Percentiles rank a stretch among this genome's conserved stretches.
Evolutionary conservation across 257 asterid species (phyloP).

Genomic region (Capsicum rhomboideum): DNA sequence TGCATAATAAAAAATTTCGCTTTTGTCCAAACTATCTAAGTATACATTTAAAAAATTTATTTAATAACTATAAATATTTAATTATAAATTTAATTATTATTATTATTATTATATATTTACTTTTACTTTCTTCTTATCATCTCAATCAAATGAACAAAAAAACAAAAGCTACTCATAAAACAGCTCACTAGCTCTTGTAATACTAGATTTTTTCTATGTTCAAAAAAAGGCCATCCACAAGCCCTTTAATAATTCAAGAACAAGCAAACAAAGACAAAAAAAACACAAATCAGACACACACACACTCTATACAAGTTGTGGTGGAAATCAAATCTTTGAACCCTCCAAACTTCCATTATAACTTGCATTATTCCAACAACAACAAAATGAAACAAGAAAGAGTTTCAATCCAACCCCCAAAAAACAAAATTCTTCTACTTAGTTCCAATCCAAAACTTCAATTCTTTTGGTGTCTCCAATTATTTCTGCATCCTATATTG

Average conservation of each 20-base stretch:
- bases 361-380: background rate
- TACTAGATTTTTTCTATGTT: slow-evolving; percentile 31
- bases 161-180: slow-evolving; percentile 1
- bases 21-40: no score
- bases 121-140: background rate
- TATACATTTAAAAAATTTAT: no score
- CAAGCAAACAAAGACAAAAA: slow-evolving; percentile 27
- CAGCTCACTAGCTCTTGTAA: slow-evolving; percentile 52
- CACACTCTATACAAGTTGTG: slow-evolving; percentile 32
- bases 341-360: slow-evolving; percentile 15
- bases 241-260: slow-evolving; percentile 3
- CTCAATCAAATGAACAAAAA: background rate
- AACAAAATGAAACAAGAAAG: background rate
- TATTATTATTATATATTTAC: no score
- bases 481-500: no score
- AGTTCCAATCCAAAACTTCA: background rate
- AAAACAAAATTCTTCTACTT: background rate
- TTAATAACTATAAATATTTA: no score
- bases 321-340: slow-evolving; percentile 28
- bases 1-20: no score
- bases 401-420: background rate
- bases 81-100: no score
- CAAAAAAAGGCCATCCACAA: slow-evolving; percentile 64
- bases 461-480: background rate
- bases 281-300: slow-evolving; percentile 26